Evolutionary conservation across 768 basidiomycete genomes (phyloP).

Genomic region (Leccinum subgranulosum): DNA sequence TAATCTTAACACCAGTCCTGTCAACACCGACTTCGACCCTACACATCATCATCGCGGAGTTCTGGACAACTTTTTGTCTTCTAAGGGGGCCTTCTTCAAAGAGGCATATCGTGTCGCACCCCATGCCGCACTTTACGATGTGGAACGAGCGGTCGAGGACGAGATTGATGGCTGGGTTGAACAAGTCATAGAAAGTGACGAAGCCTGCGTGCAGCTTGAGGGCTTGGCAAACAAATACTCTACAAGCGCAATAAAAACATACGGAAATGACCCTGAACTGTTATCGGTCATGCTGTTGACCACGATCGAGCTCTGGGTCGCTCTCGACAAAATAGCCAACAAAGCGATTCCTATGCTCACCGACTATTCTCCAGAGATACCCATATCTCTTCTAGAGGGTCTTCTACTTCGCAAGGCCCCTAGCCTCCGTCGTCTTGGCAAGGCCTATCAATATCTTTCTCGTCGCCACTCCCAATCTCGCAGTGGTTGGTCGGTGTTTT

Average conservation of each 20-base stretch:
- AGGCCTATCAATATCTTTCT: constrained; percentile 31
- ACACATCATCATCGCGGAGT: constrained; percentile 4
- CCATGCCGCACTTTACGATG: constrained; percentile 29
- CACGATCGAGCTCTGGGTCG: constrained; percentile 35
- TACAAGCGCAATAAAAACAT: constrained; percentile 21
- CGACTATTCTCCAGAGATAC: constrained; percentile 34
- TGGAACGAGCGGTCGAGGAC: constrained; percentile 33
- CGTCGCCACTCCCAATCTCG: constrained; percentile 22
- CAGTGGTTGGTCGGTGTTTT: constrained; percentile 35
- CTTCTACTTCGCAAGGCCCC: constrained; percentile 29
- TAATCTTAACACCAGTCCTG: neutral
- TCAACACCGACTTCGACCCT: constrained; percentile 1
- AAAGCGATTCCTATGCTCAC: constrained; percentile 23
- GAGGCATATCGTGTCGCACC: constrained; percentile 6
- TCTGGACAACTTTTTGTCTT: neutral
- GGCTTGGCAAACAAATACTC: constrained; percentile 28
- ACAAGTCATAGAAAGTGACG: neutral
- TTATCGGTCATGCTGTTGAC: constrained; percentile 42
- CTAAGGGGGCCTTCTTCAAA: constrained; percentile 6
- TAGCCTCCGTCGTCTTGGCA: constrained; percentile 27
- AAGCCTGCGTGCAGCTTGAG: constrained; percentile 13
- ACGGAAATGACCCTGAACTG: constrained; percentile 35
- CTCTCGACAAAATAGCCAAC: constrained; percentile 27
- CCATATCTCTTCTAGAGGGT: constrained; percentile 16
- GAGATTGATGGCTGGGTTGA: constrained; percentile 34